These are phyloP conservation scores for Aspergillus phoenicis DNA, from an alignment of 2,329 filamentous ascomycete species.

Conservation along the genomic window DNA sequence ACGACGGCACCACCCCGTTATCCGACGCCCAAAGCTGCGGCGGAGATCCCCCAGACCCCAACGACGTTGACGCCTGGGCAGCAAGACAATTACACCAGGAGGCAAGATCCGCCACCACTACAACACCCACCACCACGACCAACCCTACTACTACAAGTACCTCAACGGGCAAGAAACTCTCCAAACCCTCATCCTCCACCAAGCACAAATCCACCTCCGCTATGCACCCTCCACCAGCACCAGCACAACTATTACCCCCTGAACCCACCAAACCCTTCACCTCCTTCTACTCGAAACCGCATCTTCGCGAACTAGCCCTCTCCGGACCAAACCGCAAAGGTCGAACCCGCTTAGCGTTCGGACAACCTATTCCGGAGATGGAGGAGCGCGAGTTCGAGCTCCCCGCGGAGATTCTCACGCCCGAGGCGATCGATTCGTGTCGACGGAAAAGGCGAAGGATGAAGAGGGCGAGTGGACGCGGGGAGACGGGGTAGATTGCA, in stretches of 20 bases:
- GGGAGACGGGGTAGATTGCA: background rate
- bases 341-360: constrained; percentile 76
- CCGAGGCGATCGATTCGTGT: constrained; percentile 45
- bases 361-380: constrained; percentile 75
- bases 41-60: constrained; percentile 63
- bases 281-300: constrained; percentile 83
- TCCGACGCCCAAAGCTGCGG: constrained; percentile 39
- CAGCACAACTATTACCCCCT: constrained; percentile 26
- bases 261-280: constrained; percentile 64
- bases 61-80: constrained; percentile 69
- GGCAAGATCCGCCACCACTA: constrained; percentile 54
- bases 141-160: constrained; percentile 20
- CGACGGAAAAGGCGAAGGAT: constrained; percentile 42
- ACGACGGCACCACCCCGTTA: constrained; percentile 44
- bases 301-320: constrained; percentile 79
- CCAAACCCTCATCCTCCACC: constrained; percentile 22
- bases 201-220: constrained; percentile 6
- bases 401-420: constrained; percentile 61
- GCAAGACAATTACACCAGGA: constrained; percentile 77
- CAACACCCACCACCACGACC: background rate
- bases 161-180: constrained; percentile 41
- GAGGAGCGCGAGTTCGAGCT: constrained; percentile 72
- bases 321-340: constrained; percentile 66
- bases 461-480: constrained; percentile 34
- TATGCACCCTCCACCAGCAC: constrained; percentile 3